These are phyloP conservation scores for Boletus pseudo-olivaceus DNA, from an alignment of 768 basidiomycete species.

Conservation along the genomic window DNA sequence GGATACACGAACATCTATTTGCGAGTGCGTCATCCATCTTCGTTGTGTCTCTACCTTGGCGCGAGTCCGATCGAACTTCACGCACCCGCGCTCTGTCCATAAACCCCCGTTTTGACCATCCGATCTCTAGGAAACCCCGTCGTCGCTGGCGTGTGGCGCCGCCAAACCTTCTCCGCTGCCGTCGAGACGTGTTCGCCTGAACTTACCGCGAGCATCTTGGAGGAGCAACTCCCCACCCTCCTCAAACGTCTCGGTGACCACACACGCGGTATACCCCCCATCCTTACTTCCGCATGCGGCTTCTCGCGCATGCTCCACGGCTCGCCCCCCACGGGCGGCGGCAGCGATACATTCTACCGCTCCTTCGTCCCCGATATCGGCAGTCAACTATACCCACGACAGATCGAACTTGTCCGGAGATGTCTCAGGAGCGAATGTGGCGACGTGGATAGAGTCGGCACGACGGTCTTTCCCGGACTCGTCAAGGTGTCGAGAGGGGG, in stretches of 20 bases:
- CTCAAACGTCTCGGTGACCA: slow-evolving; percentile 46
- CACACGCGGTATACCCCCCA: slow-evolving; percentile 44
- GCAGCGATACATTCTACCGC: slow-evolving; percentile 73
- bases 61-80: background rate
- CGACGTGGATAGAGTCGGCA: slow-evolving; percentile 71
- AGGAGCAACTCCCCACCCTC: slow-evolving; percentile 69
- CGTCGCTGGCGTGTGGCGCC: slow-evolving; percentile 87
- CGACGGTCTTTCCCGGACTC: slow-evolving; percentile 83
- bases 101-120: background rate
- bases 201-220: slow-evolving; percentile 63
- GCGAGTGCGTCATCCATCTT: slow-evolving; percentile 54
- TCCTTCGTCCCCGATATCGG: slow-evolving; percentile 84
- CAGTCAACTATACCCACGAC: slow-evolving; percentile 65
- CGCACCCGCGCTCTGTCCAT: background rate
- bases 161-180: slow-evolving; percentile 86
- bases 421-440: slow-evolving; percentile 75
- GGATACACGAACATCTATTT: slow-evolving; percentile 88
- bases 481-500: slow-evolving; percentile 66
- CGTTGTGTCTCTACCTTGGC: background rate
- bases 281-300: slow-evolving; percentile 70
- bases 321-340: slow-evolving; percentile 43
- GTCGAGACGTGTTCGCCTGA: slow-evolving; percentile 73
- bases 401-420: slow-evolving; percentile 82
- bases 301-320: slow-evolving; percentile 89
- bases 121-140: slow-evolving; percentile 67